These are phyloP conservation scores for Scheffersomyces illinoinensis DNA, from an alignment of 1,139 yeast species.

Conservation along the genomic window DNA sequence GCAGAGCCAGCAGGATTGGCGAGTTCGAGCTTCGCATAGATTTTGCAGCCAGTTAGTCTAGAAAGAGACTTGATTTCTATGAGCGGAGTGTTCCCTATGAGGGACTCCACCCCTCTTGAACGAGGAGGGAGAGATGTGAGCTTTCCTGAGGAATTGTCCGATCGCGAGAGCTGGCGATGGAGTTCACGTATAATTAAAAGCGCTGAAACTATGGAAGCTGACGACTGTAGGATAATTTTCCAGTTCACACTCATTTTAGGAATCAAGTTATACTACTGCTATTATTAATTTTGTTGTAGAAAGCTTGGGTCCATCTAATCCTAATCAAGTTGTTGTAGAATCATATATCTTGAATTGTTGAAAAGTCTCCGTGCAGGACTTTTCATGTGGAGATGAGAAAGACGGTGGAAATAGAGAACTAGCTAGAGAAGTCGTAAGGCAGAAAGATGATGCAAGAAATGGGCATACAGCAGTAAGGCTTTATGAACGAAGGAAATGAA, in stretches of 20 bases:
- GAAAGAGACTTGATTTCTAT: constrained; percentile 79
- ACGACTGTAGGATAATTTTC: constrained; percentile 6
- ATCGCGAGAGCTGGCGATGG: constrained; percentile 1
- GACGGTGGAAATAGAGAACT: not conserved
- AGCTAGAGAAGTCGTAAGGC: not conserved
- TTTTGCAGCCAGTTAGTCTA: constrained; percentile 71
- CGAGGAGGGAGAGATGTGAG: constrained; percentile 24
- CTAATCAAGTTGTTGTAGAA: not conserved
- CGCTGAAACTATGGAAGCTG: constrained; percentile 9
- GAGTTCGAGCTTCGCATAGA: constrained; percentile 85
- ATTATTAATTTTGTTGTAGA: not conserved
- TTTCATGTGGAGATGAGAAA: not conserved
- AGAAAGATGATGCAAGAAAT: not conserved
- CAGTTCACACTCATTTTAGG: constrained; percentile 2
- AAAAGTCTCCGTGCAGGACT: not conserved
- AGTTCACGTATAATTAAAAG: constrained; percentile 8
- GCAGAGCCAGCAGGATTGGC: constrained; percentile 95
- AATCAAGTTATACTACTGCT: not conserved
- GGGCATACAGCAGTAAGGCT: too few species aligned
- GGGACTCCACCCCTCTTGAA: constrained; percentile 44
- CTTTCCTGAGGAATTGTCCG: not conserved
- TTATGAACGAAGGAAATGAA: too few species aligned
- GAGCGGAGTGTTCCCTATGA: constrained; percentile 90
- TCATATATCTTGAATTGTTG: not conserved
- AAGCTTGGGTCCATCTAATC: not conserved